Percentiles rank a stretch among this genome's conserved stretches.
phyloP scores from a whole-genome alignment of 179 eudicot species.

The Beta lomatogona region DNA sequence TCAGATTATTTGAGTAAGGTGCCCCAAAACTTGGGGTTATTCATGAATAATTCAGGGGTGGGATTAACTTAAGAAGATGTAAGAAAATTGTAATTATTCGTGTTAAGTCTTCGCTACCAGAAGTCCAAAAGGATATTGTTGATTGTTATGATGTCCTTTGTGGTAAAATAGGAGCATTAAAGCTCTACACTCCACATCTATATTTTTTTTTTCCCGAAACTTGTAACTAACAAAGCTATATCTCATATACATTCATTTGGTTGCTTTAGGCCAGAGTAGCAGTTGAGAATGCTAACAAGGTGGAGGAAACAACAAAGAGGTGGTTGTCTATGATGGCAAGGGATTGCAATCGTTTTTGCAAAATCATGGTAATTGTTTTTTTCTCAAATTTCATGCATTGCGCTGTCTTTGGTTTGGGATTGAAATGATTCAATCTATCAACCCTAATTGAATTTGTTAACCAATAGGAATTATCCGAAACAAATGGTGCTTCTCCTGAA shows the following conservation, averaged over 20 bases:
- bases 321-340: constrained; percentile 74
- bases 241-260: neutral
- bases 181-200: neutral
- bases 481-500: constrained; percentile 36
- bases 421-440: neutral
- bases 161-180: no score
- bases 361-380: constrained; percentile 68
- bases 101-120: no score
- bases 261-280: constrained; percentile 38
- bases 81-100: no score
- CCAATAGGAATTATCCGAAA: constrained; percentile 50
- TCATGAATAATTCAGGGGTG: neutral
- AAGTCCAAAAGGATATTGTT: no score
- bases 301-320: constrained; percentile 68
- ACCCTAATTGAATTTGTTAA: constrained; percentile 4
- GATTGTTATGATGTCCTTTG: neutral
- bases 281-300: constrained; percentile 58
- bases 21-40: neutral
- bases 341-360: constrained; percentile 92
- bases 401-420: neutral
- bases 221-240: neutral
- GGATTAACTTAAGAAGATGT: no score
- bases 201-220: neutral
- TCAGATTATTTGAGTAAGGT: neutral
- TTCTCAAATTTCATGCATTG: neutral